phyloP scores from a whole-genome alignment of 495 filamentous ascomycete genomes.

The Aspergillus campestris region DNA sequence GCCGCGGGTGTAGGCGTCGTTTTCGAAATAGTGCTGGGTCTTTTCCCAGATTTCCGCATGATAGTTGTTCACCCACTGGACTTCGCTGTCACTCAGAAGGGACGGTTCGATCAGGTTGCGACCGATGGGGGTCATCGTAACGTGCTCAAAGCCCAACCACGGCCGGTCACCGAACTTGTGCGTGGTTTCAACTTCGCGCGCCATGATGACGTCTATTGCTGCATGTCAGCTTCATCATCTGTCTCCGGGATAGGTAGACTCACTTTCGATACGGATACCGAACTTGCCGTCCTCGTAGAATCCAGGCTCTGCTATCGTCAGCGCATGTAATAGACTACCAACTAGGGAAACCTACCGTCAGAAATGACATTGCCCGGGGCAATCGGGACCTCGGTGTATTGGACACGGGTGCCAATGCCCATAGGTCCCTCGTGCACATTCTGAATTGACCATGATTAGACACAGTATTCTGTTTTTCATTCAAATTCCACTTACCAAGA shows the following conservation, averaged over 20 bases:
- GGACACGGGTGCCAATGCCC: conserved; percentile 83
- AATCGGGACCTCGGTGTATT: conserved; percentile 86
- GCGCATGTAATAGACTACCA: conserved; percentile 2
- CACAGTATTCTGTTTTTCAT: neutral
- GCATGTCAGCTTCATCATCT: conserved; percentile 10
- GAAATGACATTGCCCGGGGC: conserved; percentile 90
- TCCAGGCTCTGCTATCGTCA: conserved; percentile 62
- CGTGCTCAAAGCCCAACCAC: conserved; percentile 91
- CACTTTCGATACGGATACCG: conserved; percentile 96
- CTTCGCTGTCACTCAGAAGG: conserved; percentile 68
- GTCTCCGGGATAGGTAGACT: conserved; percentile 8
- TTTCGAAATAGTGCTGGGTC: conserved; percentile 72
- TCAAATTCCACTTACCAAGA: conserved; percentile 39
- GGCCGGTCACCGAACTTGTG: conserved; percentile 88
- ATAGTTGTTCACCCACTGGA: conserved; percentile 80
- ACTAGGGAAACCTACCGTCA: conserved; percentile 42
- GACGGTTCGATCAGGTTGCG: conserved; percentile 73
- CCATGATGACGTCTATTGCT: conserved; percentile 64
- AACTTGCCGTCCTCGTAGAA: conserved; percentile 98
- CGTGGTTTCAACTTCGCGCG: conserved; percentile 75
- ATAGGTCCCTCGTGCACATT: conserved; percentile 99
- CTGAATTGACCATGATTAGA: conserved; percentile 26
- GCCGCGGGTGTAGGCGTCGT: conserved; percentile 54
- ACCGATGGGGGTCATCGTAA: conserved; percentile 94
- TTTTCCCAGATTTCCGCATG: conserved; percentile 74